Evolutionary conservation across 257 asterid genomes (phyloP).

Genomic region (Agastache rugosa): DNA sequence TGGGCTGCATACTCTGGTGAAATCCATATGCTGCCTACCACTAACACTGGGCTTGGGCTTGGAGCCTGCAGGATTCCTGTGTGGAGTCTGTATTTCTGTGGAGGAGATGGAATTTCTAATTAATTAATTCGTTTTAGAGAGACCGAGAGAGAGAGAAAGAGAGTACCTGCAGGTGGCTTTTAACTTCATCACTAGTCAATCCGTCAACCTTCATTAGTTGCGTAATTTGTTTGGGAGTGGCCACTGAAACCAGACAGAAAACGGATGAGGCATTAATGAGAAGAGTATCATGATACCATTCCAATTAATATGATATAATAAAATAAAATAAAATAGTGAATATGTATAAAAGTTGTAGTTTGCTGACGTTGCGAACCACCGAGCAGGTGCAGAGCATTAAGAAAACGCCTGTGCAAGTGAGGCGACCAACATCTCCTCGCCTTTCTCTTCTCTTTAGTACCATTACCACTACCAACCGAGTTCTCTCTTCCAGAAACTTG

Average conservation of each 20-base stretch:
- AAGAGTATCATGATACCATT: no score
- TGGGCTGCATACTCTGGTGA: conserved; percentile 71
- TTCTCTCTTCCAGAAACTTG: conserved; percentile 36
- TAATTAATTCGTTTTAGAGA: no score
- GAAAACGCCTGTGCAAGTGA: conserved; percentile 71
- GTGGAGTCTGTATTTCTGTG: conserved; percentile 81
- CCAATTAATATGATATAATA: no score
- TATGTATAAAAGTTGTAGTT: not conserved
- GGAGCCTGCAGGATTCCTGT: conserved; percentile 73
- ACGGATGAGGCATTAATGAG: no score
- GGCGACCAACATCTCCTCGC: conserved; percentile 91
- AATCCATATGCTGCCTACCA: conserved; percentile 78
- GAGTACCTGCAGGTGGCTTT: conserved; percentile 79
- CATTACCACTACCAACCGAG: conserved; percentile 9
- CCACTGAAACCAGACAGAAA: conserved; percentile 46
- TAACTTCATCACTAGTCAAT: conserved; percentile 88
- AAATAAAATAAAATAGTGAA: not conserved
- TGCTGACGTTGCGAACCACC: conserved; percentile 79
- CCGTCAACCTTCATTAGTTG: conserved; percentile 89
- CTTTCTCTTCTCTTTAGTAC: conserved; percentile 53
- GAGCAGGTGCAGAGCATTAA: conserved; percentile 77
- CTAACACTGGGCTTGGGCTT: conserved; percentile 46
- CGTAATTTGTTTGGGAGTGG: conserved; percentile 83
- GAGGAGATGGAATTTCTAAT: no score
- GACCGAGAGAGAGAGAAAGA: not conserved